Conservation (phyloP, 2,329 filamentous ascomycete species). For the Penicillium aurantiogriseum region DNA sequence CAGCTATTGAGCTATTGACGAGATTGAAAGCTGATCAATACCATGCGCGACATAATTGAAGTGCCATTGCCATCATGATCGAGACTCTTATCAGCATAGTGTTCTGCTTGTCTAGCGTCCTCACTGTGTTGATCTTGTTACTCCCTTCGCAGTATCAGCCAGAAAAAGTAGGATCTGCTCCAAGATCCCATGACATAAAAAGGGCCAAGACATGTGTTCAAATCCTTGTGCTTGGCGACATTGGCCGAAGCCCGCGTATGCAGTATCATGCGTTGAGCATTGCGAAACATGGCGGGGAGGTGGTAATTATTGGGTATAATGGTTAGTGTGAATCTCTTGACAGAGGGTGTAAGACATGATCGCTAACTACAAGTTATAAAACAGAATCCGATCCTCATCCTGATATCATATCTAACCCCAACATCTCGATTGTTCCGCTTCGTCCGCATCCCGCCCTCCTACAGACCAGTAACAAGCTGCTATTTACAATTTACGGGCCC, state of each 20-base stretch:
- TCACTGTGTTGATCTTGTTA: slow-evolving; percentile 53
- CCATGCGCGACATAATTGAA: neutral
- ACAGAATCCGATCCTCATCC: slow-evolving; percentile 78
- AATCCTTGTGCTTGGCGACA: slow-evolving; percentile 89
- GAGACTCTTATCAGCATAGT: slow-evolving; percentile 36
- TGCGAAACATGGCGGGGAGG: slow-evolving; percentile 73
- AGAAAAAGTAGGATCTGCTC: slow-evolving; percentile 11
- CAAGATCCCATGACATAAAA: slow-evolving; percentile 11
- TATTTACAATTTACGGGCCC: slow-evolving; percentile 76
- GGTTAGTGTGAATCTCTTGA: slow-evolving; percentile 50
- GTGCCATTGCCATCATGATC: slow-evolving; percentile 29
- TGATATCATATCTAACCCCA: slow-evolving; percentile 66
- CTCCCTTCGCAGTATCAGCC: slow-evolving; percentile 54
- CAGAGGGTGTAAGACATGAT: neutral
- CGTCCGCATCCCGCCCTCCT: slow-evolving; percentile 65
- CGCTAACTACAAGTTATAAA: slow-evolving; percentile 8
- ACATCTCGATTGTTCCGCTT: slow-evolving; percentile 71
- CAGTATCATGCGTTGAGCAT: slow-evolving; percentile 96
- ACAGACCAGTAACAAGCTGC: slow-evolving; percentile 64
- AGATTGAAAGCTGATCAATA: neutral
- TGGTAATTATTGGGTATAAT: slow-evolving; percentile 84
- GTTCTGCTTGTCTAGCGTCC: slow-evolving; percentile 47
- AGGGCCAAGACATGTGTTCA: slow-evolving; percentile 59
- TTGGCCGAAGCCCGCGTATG: slow-evolving; percentile 95
- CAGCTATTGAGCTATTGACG: neutral